phyloP scores from a whole-genome alignment of 73 alveolate species.

The Halteria grandinella region DNA sequence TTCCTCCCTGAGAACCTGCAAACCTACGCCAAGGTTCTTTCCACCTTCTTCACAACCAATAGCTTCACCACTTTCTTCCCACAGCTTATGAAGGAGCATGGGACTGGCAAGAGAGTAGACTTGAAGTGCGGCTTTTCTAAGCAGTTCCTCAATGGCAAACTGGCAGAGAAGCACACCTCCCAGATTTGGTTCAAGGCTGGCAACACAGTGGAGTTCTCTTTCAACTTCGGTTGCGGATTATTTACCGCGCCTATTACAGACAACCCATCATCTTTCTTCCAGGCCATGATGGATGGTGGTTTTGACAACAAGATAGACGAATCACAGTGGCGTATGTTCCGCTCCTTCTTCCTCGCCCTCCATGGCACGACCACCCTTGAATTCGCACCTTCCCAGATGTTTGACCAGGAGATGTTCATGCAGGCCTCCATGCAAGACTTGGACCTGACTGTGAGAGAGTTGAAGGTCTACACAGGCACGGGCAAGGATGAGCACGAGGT shows the following conservation, averaged over 20 bases:
- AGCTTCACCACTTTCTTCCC: background rate
- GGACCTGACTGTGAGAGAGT: background rate
- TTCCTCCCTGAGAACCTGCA: background rate
- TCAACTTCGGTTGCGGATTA: slow-evolving; percentile 40
- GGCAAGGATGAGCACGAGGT: slow-evolving; percentile 1
- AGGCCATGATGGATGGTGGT: too few relatives aligned
- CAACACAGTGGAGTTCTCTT: background rate
- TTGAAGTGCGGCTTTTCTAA: slow-evolving; percentile 35
- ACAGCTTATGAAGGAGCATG: slow-evolving; percentile 1
- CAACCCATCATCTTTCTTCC: background rate
- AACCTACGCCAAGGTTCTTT: background rate
- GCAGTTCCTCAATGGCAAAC: slow-evolving; percentile 3
- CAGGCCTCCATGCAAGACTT: background rate
- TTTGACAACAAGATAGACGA: background rate
- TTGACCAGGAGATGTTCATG: background rate
- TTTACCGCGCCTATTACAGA: background rate
- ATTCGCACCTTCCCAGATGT: background rate
- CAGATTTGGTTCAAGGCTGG: slow-evolving; percentile 31
- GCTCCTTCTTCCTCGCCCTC: slow-evolving; percentile 25
- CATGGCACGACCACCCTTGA: background rate
- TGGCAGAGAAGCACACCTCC: slow-evolving; percentile 25
- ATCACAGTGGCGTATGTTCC: background rate
- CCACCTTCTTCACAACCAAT: slow-evolving; percentile 10
- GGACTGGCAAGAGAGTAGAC: slow-evolving; percentile 12
- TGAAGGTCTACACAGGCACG: slow-evolving; percentile 21